A percentile compares a stretch with the other conserved stretches of the same genome.
These are phyloP conservation scores for Nicotiana paniculata DNA, from an alignment of 257 asterid species.

Conservation along the genomic window DNA sequence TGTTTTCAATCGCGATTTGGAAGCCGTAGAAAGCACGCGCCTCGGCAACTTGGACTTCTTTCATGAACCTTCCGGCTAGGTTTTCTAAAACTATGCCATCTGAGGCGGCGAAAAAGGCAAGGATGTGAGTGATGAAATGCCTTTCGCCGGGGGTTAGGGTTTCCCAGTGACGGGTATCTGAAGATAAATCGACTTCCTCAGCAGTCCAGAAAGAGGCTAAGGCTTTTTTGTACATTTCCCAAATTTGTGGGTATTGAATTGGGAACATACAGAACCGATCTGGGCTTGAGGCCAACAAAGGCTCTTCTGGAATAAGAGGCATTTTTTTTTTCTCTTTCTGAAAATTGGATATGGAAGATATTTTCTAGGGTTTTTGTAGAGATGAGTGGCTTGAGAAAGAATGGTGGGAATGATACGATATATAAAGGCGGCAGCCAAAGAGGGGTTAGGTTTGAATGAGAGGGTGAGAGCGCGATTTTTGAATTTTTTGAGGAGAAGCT, in stretches of 20 bases:
- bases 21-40: slow-evolving; percentile 96
- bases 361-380: background rate
- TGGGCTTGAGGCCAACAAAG: slow-evolving; percentile 63
- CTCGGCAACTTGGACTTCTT: slow-evolving; percentile 84
- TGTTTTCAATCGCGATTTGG: slow-evolving; percentile 90
- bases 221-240: slow-evolving; percentile 99
- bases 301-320: slow-evolving; percentile 85
- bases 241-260: slow-evolving; percentile 79
- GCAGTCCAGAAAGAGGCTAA: slow-evolving; percentile 97
- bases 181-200: slow-evolving; percentile 84
- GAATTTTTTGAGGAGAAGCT: slow-evolving; percentile 35
- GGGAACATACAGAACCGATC: slow-evolving; percentile 98
- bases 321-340: slow-evolving; percentile 15
- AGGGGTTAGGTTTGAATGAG: background rate
- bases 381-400: background rate
- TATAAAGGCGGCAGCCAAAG: background rate
- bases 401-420: background rate
- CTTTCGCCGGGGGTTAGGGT: slow-evolving; percentile 52
- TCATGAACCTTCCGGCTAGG: slow-evolving; percentile 94
- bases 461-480: slow-evolving; percentile 29
- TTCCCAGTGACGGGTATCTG: slow-evolving; percentile 71
- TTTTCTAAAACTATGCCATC: slow-evolving; percentile 94
- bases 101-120: slow-evolving; percentile 95
- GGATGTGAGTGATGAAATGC: slow-evolving; percentile 75
- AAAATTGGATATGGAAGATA: background rate